These are phyloP conservation scores for Avena atlantica DNA, from an alignment of 176 grass and related monocot genomes.

Conservation along the genomic window DNA sequence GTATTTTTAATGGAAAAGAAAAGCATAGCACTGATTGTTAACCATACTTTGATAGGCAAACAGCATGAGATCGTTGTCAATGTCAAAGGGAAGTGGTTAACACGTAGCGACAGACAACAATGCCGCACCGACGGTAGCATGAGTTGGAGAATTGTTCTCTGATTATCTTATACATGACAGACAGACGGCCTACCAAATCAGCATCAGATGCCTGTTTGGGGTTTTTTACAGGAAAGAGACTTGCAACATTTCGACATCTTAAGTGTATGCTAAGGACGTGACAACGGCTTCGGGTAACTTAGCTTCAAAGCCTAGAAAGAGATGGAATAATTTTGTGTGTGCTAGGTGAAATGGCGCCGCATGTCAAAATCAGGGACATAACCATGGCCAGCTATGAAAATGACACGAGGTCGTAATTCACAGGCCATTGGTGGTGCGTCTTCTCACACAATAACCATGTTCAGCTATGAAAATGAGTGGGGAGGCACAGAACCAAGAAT, in stretches of 20 bases:
- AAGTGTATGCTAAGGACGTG: background rate
- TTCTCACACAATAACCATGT: background rate
- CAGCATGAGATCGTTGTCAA: conserved; percentile 13
- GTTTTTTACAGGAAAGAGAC: conserved; percentile 13
- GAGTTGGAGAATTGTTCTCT: background rate
- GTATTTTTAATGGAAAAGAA: conserved; percentile 21
- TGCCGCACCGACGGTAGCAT: conserved; percentile 14
- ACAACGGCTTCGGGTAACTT: conserved; percentile 12
- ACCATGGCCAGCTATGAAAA: background rate
- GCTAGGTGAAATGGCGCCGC: background rate
- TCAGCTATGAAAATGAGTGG: background rate
- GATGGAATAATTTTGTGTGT: background rate
- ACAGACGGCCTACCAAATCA: conserved; percentile 45
- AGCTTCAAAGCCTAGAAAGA: conserved; percentile 13
- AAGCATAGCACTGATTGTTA: background rate
- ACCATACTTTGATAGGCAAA: background rate
- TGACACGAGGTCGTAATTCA: background rate
- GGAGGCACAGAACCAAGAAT: background rate
- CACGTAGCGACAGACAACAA: conserved; percentile 31
- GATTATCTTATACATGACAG: background rate
- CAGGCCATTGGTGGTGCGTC: background rate
- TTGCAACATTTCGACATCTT: conserved; percentile 14
- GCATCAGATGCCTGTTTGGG: background rate
- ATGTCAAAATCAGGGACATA: background rate
- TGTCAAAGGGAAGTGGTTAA: conserved; percentile 10